Evolutionary conservation across 208 protist species (phyloP), one percentile per base, ranked within the genome.

Genomic region (Leptomonas pyrrhocoris): DNA sequence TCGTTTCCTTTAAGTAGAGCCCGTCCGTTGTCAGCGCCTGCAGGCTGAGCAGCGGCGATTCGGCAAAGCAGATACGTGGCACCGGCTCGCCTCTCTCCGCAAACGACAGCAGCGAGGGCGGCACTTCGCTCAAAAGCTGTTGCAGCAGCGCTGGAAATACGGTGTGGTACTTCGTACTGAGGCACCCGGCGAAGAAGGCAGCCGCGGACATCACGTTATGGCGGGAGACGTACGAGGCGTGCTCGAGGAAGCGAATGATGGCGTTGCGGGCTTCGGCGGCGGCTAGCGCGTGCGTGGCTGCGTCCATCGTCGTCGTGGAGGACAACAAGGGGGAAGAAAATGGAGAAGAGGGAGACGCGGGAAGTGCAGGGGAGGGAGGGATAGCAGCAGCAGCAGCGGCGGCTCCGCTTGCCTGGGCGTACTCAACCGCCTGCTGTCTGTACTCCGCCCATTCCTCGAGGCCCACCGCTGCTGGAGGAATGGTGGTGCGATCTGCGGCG

Each of bases 161-260:
- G 5, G 19, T 53, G 54, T 84, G 78, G 46, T 89, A 89, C 64
- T 89, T 89, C 28, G 73, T 57, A 68, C 84, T 89, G 54, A 89
- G 84, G 51, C 80, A 84, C n/a, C 16, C 40, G 18, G 63, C 48
- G 30, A 89, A 84, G 60, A 83, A 81, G 23, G 40, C 49, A 4
- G 40, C 36, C 1, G 78, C 74, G 16, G 15, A n/a, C 19, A 49
- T 42, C 28, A 59, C 55, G 34, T 78, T 38, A 63, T 84, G 66
- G 2, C 50, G 61, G 23, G 60, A 77, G 19, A 77, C 59, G 38
- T 69, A 70, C 34, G 80, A 80, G 21, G 66, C 78, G 58, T 86
- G 74, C 57, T 86, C 80, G 34, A 89, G 76, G 45, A 86, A 84
- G 34, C 80, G 80, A 23, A 86, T 67, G 23, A 89, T 38, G 19